Evolutionary conservation across 805 yeast genomes (phyloP).

Genomic region (Pichia paraexigua): DNA sequence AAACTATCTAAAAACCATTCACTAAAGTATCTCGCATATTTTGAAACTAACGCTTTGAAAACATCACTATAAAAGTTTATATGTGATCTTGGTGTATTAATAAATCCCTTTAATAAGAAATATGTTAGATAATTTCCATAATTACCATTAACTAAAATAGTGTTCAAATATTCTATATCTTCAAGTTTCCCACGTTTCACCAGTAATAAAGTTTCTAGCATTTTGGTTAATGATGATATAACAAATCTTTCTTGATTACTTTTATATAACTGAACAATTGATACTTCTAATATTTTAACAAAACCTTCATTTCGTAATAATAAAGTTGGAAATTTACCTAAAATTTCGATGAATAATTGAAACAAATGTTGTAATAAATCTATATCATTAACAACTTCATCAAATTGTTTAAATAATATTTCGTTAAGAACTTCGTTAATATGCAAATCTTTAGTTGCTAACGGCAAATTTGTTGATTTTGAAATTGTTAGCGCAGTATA

Average conservation of each 20-base stretch:
- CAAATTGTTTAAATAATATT: constrained; percentile 31
- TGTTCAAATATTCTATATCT: constrained; percentile 24
- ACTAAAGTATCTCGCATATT: constrained; percentile 34
- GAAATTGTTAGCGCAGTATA: constrained; percentile 24
- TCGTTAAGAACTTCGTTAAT: constrained; percentile 29
- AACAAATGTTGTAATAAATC: constrained; percentile 48
- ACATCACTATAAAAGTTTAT: constrained; percentile 51
- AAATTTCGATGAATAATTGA: constrained; percentile 32
- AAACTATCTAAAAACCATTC: constrained; percentile 37
- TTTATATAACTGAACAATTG: constrained; percentile 30
- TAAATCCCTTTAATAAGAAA: constrained; percentile 34
- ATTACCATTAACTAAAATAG: constrained; percentile 23
- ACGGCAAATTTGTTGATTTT: constrained; percentile 5
- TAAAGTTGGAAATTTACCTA: constrained; percentile 21
- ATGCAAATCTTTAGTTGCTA: constrained; percentile 19
- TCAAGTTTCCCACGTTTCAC: constrained; percentile 35
- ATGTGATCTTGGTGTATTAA: constrained; percentile 50
- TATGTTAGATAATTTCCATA: constrained; percentile 28
- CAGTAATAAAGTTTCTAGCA: constrained; percentile 47
- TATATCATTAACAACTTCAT: constrained; percentile 40
- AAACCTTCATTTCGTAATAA: constrained; percentile 27
- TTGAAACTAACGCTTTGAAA: constrained; percentile 32
- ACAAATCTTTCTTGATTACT: constrained; percentile 47
- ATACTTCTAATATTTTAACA: constrained; percentile 25
- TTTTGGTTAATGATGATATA: constrained; percentile 41